Base-by-base conservation (phyloP, 148 eudicot species). In the Selenicereus undatus region DNA sequence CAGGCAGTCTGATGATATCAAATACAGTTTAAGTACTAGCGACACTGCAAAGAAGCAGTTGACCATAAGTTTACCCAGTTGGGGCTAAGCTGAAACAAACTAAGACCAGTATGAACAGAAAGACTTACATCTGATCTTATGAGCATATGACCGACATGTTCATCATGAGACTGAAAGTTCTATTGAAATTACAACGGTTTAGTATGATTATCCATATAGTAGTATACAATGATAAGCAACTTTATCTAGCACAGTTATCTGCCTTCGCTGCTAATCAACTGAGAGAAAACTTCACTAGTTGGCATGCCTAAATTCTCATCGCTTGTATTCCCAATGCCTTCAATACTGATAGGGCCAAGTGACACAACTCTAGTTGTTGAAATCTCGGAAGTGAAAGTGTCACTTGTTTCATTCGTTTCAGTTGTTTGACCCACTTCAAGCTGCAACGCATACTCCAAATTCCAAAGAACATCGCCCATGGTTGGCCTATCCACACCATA, bases 391-490 rank as follows among this genome's bases (percentile, higher is more conserved):
- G 82, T 80, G 20, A 69, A 79, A 24, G 70, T 35, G 36, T 72
- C 80, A 48, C 77, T 77, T 14, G 84, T 71, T 35, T 86, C 88
- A 60, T 68, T 77, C 22, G 75, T 26, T 45, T 82, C 94, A 50
- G 77, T 68, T 73, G 26, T 77, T 58, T 86, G 93, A 74, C 62
- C 85, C 77, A 90, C 92, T 73, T 95, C 98, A 39, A 95, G 89
- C 82, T 88, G 97, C 81, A 93, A 89, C 24, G 92, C 91, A 77
- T 93, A 77, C 78, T 95, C 99, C 87, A 95, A 84, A 75, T 93
- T 95, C 99, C 99, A 95, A 76, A 95, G 82, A 69, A 95, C 99
- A 69, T 95, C 99, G 1, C 99, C 99, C 88, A 95, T 95, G 0
- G 92, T 89, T 6, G 99, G 99, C 86, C 99, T 90, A 87, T 95